These are phyloP conservation scores for Peziza echinospora DNA, from an alignment of 495 filamentous ascomycete species.

Conservation along the genomic window DNA sequence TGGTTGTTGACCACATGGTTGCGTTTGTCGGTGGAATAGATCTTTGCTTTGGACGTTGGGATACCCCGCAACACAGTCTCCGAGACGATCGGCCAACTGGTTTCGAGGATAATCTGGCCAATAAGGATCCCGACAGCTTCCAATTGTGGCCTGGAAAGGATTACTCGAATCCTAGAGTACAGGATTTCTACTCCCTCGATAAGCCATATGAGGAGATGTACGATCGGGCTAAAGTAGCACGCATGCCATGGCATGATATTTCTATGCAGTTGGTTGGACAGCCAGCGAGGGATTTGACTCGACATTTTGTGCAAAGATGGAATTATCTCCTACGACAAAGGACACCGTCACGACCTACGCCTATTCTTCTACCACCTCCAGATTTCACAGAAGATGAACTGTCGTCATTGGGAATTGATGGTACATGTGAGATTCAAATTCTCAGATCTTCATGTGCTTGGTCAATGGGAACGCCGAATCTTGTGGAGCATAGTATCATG, in stretches of 20 bases:
- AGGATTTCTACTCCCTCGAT: conserved; percentile 82
- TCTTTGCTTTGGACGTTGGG: conserved; percentile 94
- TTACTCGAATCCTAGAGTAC: conserved; percentile 88
- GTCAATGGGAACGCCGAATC: conserved; percentile 71
- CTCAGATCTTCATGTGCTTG: conserved; percentile 73
- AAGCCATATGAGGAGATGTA: conserved; percentile 99
- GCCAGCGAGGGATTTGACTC: conserved; percentile 77
- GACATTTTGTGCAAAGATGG: conserved; percentile 98
- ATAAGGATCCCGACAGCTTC: conserved; percentile 74
- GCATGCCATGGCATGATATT: conserved; percentile 99
- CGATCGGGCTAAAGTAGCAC: conserved; percentile 59
- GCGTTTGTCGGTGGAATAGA: conserved; percentile 95
- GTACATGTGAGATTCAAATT: conserved; percentile 91
- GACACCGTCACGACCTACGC: conserved; percentile 82
- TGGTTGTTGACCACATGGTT: conserved; percentile 85
- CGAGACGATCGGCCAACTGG: conserved; percentile 88
- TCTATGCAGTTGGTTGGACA: conserved; percentile 97
- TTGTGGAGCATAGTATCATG: conserved; percentile 81
- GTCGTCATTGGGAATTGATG: conserved; percentile 66
- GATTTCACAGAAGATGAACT: conserved; percentile 73
- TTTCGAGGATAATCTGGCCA: conserved; percentile 52
- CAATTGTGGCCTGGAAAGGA: conserved; percentile 97
- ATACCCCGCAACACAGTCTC: conserved; percentile 77
- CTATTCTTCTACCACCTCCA: conserved; percentile 78
- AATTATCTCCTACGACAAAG: conserved; percentile 90